phyloP scores from a whole-genome alignment of 2,329 filamentous ascomycete species.

The Massarina eburnea region DNA sequence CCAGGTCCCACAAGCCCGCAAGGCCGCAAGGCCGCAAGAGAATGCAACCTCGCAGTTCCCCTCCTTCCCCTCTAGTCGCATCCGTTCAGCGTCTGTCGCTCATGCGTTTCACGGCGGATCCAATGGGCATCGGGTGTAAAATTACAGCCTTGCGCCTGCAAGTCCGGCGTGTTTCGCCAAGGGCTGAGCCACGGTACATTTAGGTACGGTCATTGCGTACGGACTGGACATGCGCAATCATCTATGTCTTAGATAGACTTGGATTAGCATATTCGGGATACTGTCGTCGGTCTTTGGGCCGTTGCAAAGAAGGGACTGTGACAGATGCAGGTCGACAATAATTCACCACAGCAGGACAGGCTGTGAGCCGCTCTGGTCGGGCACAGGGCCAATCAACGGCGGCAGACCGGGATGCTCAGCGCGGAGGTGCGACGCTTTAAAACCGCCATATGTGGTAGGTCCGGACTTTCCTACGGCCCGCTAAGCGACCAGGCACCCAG shows the following conservation, averaged over 20 bases:
- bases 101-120: not conserved
- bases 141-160: not conserved
- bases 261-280: slow-evolving; percentile 10
- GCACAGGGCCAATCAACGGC: slow-evolving; percentile 28
- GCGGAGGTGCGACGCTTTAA: slow-evolving; percentile 33
- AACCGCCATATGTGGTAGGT: slow-evolving; percentile 33
- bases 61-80: not conserved
- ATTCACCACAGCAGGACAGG: slow-evolving; percentile 16
- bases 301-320: slow-evolving; percentile 15
- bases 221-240: not conserved
- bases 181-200: not conserved
- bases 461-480: slow-evolving; percentile 19
- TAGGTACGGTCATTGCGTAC: not conserved
- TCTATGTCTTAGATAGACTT: too few relatives aligned
- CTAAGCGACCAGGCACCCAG: slow-evolving; percentile 26
- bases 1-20: not conserved
- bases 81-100: not conserved
- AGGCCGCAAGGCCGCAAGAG: too few relatives aligned
- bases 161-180: not conserved
- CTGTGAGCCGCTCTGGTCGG: slow-evolving; percentile 18
- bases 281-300: slow-evolving; percentile 9
- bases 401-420: slow-evolving; percentile 15
- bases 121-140: not conserved
- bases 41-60: slow-evolving; percentile 1
- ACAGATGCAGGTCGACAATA: slow-evolving; percentile 10